A percentile compares a stretch with the other conserved stretches of the same genome.
These are phyloP conservation scores for Prunus davidiana DNA, from an alignment of 306 rosid species.

Conservation along the genomic window DNA sequence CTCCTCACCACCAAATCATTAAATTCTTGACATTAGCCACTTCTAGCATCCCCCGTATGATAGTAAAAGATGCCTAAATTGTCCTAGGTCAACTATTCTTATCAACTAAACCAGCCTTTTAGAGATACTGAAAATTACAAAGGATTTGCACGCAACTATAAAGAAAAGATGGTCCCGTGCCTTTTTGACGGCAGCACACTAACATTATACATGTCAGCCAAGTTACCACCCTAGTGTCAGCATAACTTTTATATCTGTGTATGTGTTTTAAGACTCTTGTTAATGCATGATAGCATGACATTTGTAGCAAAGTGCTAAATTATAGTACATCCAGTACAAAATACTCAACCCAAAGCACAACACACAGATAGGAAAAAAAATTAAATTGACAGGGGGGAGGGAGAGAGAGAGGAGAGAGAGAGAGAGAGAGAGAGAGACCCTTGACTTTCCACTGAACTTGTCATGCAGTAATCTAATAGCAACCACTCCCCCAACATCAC, in stretches of 20 bases:
- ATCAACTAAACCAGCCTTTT: not conserved
- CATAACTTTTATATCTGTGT: not conserved
- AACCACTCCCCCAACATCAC: conserved; percentile 81
- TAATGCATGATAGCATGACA: too few relatives aligned
- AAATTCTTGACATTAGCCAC: not conserved
- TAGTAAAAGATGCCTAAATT: not conserved
- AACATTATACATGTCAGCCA: not conserved
- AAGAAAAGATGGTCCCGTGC: not conserved
- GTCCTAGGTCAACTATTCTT: not conserved
- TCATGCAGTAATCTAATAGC: conserved; percentile 75
- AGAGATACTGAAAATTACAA: not conserved
- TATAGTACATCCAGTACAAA: not conserved
- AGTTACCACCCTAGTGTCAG: not conserved
- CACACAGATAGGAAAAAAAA: too few relatives aligned
- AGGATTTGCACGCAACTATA: not conserved
- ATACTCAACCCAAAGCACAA: too few relatives aligned
- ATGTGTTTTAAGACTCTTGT: not conserved
- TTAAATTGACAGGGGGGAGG: not conserved
- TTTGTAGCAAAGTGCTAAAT: not conserved
- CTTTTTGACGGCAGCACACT: not conserved
- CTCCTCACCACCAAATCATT: not conserved
- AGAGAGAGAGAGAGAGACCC: conserved; percentile 50
- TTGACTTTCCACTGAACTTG: conserved; percentile 83
- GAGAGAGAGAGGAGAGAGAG: not conserved
- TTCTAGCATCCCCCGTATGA: not conserved